Conservation (phyloP, 31 red algal genomes). For the Bonnemaisonia californica region DNA sequence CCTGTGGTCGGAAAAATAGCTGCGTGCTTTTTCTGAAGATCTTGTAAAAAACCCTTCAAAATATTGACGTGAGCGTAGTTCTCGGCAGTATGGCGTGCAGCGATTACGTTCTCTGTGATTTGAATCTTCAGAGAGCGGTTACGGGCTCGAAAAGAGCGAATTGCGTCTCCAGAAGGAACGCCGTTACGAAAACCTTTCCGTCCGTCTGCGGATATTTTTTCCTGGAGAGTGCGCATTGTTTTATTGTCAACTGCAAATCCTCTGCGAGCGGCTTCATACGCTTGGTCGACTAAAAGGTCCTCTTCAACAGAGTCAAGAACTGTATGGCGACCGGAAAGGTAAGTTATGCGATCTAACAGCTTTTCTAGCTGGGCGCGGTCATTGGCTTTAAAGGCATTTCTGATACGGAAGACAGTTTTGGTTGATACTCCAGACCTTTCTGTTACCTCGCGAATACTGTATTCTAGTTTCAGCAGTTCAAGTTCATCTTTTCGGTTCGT, state of each 20-base stretch:
- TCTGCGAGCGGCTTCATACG: neutral
- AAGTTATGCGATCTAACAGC: neutral
- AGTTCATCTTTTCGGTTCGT: neutral
- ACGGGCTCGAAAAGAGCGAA: neutral
- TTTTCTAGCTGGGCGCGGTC: neutral
- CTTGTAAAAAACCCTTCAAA: neutral
- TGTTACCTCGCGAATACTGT: neutral
- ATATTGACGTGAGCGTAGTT: neutral
- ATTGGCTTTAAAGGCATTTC: neutral
- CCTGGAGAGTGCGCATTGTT: no score
- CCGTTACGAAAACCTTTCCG: neutral
- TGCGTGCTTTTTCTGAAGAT: neutral
- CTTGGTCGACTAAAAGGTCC: neutral
- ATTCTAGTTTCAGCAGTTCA: neutral
- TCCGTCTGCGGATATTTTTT: neutral
- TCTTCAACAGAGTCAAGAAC: neutral
- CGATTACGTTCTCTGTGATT: neutral
- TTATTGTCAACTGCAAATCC: neutral
- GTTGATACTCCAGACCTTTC: neutral
- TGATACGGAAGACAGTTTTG: neutral
- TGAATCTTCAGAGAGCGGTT: neutral
- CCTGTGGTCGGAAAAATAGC: neutral
- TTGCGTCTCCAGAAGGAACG: neutral
- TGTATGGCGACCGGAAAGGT: neutral
- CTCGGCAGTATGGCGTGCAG: neutral